Base-by-base conservation (phyloP, 2,329 filamentous ascomycete species). In the Curvularia eragrostidis region DNA sequence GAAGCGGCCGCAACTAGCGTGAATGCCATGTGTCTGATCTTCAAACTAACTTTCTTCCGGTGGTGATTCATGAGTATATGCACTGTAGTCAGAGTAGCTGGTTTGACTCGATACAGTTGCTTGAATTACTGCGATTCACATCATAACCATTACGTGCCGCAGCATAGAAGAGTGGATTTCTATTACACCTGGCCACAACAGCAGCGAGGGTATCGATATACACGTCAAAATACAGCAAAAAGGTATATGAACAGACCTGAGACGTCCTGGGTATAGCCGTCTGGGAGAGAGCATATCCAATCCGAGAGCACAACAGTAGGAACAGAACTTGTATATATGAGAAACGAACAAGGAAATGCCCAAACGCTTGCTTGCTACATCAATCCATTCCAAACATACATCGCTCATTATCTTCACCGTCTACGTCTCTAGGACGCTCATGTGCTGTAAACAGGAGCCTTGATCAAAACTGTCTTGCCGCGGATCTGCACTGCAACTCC, bases 401-500 rank as follows among this genome's bases (percentile, higher is more conserved):
- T 44, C 51, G 39, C 39, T 47, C 49, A 32, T 48, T 38, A 49
- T 32, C 43, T 19, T 54, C 28, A 49, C 53, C 15, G 43, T 42
- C 8, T 23, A 18, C 18, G 24, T 43, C 9, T 48, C 34, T 46
- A 26, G 13, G n/a, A 7, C 12, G 12, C 46, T 71, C 62, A 75
- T 34, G 72, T 75, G 66, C 71, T 75, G 64, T 75, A 82, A 12
- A 82, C 79, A 5, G 81, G 80, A 52, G 81, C 81, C 68, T 83
- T 83, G 52, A 80, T 78, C 63, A 83, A 65, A 32, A 83, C 78
- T 41, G 75, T 78, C 62, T 80, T 78, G n/a, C 80, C 79, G 46
- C 81, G 75, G 34, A 83, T 79, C 58, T 78, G 75, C n/a, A 83
- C 80, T 7, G 77, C 76, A 42, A 83, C 71, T 30, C 80, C 80